Conservation (phyloP, 2,329 filamentous ascomycete species). For the Ophiostoma pallidulum region DNA sequence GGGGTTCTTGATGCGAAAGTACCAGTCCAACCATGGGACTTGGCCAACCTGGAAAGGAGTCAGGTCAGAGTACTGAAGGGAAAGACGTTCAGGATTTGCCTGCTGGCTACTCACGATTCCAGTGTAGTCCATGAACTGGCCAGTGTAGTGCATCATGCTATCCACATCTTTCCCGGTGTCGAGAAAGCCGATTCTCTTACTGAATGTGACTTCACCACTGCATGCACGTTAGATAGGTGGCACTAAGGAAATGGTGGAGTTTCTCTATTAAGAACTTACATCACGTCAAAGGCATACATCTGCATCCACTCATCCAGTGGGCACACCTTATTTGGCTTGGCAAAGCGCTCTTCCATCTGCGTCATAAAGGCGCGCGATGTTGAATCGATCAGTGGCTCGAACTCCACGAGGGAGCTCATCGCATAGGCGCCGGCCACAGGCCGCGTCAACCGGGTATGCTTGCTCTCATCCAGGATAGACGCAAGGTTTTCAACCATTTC, state of each 20-base stretch:
- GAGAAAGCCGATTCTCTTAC: conserved; percentile 51
- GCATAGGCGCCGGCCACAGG: conserved; percentile 17
- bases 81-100: too few relatives aligned
- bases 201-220: conserved; percentile 51
- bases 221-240: too few relatives aligned
- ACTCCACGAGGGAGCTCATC: conserved; percentile 17
- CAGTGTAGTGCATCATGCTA: conserved; percentile 37
- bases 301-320: conserved; percentile 42
- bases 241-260: too few relatives aligned
- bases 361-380: conserved; percentile 19
- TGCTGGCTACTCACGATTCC: conserved; percentile 15
- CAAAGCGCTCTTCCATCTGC: conserved; percentile 21
- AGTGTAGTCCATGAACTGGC: conserved; percentile 18
- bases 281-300: conserved; percentile 56
- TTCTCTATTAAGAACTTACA: too few relatives aligned
- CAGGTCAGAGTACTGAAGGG: too few relatives aligned
- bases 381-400: conserved; percentile 18
- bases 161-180: conserved; percentile 53
- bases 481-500: neutral
- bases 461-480: neutral
- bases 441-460: conserved; percentile 7
- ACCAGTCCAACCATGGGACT: conserved; percentile 16
- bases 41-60: neutral
- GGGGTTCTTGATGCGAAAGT: conserved; percentile 13
- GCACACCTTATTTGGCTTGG: conserved; percentile 15